Base-by-base conservation (phyloP, 2,329 filamentous ascomycete species). In the Fonsecaea nubica region DNA sequence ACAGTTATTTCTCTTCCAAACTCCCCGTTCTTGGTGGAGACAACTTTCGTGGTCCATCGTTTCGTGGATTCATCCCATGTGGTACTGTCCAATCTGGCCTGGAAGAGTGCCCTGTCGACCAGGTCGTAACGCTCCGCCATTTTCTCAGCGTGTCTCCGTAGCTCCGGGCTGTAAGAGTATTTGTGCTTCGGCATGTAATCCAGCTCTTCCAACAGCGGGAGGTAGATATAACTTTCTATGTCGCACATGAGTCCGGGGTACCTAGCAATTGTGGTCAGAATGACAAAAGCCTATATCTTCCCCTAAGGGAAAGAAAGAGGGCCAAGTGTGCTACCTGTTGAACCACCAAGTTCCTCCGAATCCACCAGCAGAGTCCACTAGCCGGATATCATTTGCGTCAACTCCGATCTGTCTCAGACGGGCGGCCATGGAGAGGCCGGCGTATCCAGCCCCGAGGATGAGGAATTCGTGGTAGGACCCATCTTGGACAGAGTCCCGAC, bases 341-440 rank as follows among this genome's bases (percentile, higher is more conserved):
- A 32, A 32, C 30, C 30, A 72, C 71, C 72, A 74, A 2, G 64
- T 69, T 2, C 72, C 69, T 3, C 71, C 72, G 18, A 70, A 68
- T 36, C 59, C 63, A 1, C 79, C 80, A 5, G 80, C 81, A 30
- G 75, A 54, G n/a, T 73, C 71, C 8, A 67, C 30, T 8, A 67
- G 54, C 9, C 53, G 38, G 1, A 71, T 32, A 30, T 69, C 32
- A n/a, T 36, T 62, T 13, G 12, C 35, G 12, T 38, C 8, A 7
- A 64, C 55, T 0, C 61, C 64, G 30, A 45, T 38, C 21, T 69
- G 60, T 4, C 58, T 48, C 13, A 69, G 58, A 13, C 62, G n/a
- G 3, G 62, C 64, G 13, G 68, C 68, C 38, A 45, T 64, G 9
- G 54, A 53, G 15, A 70, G 63, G 3, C 65, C 71, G 4, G 63